Evolutionary conservation across 768 basidiomycete genomes (phyloP), one percentile per base, ranked within the genome.

Genomic region (Amanita exitialis): DNA sequence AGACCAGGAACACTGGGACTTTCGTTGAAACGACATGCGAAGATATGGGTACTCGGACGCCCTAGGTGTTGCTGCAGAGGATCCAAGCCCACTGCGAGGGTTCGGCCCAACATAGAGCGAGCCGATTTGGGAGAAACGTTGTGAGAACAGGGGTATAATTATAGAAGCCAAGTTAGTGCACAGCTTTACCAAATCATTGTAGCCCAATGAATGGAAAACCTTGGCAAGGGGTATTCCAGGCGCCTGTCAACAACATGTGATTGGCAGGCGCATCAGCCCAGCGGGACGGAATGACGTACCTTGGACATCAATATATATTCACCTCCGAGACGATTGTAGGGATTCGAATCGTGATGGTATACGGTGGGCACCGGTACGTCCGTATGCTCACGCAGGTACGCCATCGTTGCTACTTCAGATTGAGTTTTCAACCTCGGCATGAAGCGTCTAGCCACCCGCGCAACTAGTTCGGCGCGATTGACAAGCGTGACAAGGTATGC

Each of bases 271-370:
- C 34, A 39, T 45, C 37, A 49, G 51, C 13, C n/a, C 39, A 51
- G 13, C 27, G 38, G 37, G 27, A 32, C 27, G 18, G 18, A 10
- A 18, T 34, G 49, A 67, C 76, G 39, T 54, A 85, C 88, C 79
- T 84, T 90, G 49, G 85, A 85, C 89, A 91, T 89, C 54, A 92
- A 62, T 56, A 91, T 88, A 58, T 82, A 91, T 64, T 92, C 90
- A 16, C 86, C 85, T 0, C 88, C 90, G 25, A 92, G 72, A 10
- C 85, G 79, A 62, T 92, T 91, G 63, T 79, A 87, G 7, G 88
- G 89, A 59, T 90, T 90, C 0, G 88, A 75, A 58, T 91, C 87
- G 63, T 86, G 83, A 62, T 80, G 77, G 54, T 84, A 86, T 4
- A 92, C 78, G 27, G 67, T 73, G 0, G 90, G 88, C 15, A 91